These are phyloP conservation scores for Austroboletus niveus DNA, from an alignment of 1,284 basidiomycete genomes.

Conservation along the genomic window DNA sequence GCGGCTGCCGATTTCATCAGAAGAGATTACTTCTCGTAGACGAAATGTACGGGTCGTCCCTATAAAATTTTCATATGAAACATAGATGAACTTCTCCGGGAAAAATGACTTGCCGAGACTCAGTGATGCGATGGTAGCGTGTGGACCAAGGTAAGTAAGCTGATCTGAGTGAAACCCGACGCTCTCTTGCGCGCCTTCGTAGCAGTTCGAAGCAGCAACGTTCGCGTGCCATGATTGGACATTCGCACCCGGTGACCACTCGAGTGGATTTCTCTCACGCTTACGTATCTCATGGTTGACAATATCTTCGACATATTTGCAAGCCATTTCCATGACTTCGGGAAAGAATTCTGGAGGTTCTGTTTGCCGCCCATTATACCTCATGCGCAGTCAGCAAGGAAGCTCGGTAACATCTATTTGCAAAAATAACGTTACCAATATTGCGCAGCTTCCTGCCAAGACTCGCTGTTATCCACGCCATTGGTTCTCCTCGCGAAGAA, in stretches of 20 bases:
- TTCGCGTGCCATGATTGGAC: slow-evolving; percentile 76
- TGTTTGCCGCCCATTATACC: slow-evolving; percentile 76
- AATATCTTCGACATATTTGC: slow-evolving; percentile 68
- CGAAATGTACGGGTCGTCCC: slow-evolving; percentile 75
- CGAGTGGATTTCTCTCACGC: slow-evolving; percentile 62
- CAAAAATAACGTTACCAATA: slow-evolving; percentile 50
- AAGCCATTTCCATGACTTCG: slow-evolving; percentile 75
- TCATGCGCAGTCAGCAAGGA: slow-evolving; percentile 32
- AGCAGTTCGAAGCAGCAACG: slow-evolving; percentile 89
- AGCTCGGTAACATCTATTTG: background rate
- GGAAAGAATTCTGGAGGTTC: slow-evolving; percentile 63
- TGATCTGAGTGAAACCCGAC: slow-evolving; percentile 88
- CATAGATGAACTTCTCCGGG: background rate
- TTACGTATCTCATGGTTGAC: slow-evolving; percentile 75
- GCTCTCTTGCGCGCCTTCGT: slow-evolving; percentile 79
- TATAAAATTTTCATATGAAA: slow-evolving; percentile 27
- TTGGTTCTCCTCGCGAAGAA: slow-evolving; percentile 63
- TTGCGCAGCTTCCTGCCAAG: slow-evolving; percentile 63
- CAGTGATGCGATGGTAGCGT: slow-evolving; percentile 89
- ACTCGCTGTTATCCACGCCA: slow-evolving; percentile 41
- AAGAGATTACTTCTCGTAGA: slow-evolving; percentile 70
- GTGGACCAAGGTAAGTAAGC: slow-evolving; percentile 82
- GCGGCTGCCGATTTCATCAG: slow-evolving; percentile 51
- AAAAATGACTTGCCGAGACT: slow-evolving; percentile 67
- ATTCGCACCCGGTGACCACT: slow-evolving; percentile 54